Base-by-base conservation (phyloP, 805 yeast genomes). In the Hanseniaspora lachancei region DNA sequence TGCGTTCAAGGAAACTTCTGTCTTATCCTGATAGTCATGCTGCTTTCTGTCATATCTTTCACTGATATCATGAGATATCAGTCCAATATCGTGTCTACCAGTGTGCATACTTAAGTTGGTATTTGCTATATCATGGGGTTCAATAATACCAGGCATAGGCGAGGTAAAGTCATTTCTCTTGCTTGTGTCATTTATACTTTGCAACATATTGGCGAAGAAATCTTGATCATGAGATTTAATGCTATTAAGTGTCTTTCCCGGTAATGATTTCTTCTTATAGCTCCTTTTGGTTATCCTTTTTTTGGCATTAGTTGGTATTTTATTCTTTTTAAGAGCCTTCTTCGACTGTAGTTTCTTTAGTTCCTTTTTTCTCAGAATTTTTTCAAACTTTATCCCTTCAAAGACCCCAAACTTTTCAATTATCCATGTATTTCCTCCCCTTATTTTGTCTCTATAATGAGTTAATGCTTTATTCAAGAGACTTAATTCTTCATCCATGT, bases 341-440 rank as follows among this genome's bases (percentile, higher is more conserved):
- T 48, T 34, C 10, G 36, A 7, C 21, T 38, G 38, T 23, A 59
- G 56, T 55, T 54, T 49, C 54, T 57, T 57, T 51, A 57, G 57
- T 52, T 58, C 56, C 51, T 57, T 60, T 47, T 58, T 63, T 55
- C 58, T 61, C 53, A 60, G 40, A 52, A 62, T 62, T 59, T 66
- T 49, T 52, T 62, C 55, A 57, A 60, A 61, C 32, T 65, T 57
- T 0, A 59, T 57, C 0, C 82, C 82, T 60, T 75, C 75, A 62
- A 88, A 86, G 0, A 86, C 93, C 0, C 95, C 95, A 71, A 87
- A 89, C 15, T 93, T 95, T 0, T 95, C 95, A 46, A 76, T 68
- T 5, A 76, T 62, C 68, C 77, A 74, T 0, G 87, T 82, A 42
- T 73, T 72, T 2, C 71, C 72, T 27, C 71, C 64, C 0, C 64